Evolutionary conservation across 2,329 filamentous ascomycete genomes (phyloP), one percentile per base, ranked within the genome.

Genomic region (Aspergillus chevalieri): DNA sequence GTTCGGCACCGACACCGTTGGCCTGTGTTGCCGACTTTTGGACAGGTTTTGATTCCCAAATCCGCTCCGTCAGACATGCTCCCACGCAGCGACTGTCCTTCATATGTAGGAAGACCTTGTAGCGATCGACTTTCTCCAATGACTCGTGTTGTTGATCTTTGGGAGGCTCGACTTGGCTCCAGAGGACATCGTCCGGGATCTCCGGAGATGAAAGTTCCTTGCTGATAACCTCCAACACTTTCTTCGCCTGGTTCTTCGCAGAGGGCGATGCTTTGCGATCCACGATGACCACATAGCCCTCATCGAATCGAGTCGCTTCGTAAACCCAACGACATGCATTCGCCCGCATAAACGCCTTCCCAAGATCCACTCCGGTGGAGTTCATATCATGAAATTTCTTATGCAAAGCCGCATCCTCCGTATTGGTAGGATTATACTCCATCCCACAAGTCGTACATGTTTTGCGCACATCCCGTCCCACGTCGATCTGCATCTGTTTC

Each of bases 321-420:
- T 76, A 75, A 26, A 78, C 72, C 69, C 77, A 76, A 30, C 74
- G 75, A 53, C 71, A 74, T 47, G 72, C 74, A 52, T 78, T 72
- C 41, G 72, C 76, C 53, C 74, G 73, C 55, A 79, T 71, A 57
- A 83, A 80, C 15, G 75, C 72, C 62, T 79, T 82, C 15, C 78
- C 77, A 33, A 85, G 71, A 55, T 84, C 80, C 17, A 85, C 76
- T 1, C 83, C 83, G 21, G 78, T 77, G 2, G 76, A 70, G 56
- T 82, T 80, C 68, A 80, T 78, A 33, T 78, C 77, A 62, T 86
- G 83, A 56, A 81, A 86, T 54, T 81, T 82, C 55, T 78, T 78
- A 61, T 86, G 83, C 47, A 86, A 60, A 6, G 75, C 76, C n/a
- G 74, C 71, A 57, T 86, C 83, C 58, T 84, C 81, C 6, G 72